These are phyloP conservation scores for Cephalotrichum gorgonifer DNA, from an alignment of 2,329 filamentous ascomycete genomes.

Conservation along the genomic window DNA sequence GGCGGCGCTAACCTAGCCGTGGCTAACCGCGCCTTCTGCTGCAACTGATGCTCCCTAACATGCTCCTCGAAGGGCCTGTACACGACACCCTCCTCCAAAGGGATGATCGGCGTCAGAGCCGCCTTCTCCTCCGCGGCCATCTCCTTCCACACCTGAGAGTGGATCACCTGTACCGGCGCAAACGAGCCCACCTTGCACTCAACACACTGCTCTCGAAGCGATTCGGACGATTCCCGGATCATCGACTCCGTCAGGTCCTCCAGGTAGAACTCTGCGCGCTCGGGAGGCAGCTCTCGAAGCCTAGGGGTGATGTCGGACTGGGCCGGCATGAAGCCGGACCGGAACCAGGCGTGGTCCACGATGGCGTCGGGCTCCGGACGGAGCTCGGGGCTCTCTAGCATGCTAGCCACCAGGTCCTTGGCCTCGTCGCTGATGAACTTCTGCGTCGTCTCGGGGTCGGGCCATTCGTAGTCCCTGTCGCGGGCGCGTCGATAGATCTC, in stretches of 20 bases:
- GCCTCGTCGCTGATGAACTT: slow-evolving; percentile 66
- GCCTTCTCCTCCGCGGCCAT: slow-evolving; percentile 59
- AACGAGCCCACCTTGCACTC: slow-evolving; percentile 50
- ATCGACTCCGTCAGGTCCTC: slow-evolving; percentile 33
- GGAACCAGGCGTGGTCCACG: slow-evolving; percentile 72
- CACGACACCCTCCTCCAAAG: slow-evolving; percentile 49
- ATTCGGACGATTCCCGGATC: slow-evolving; percentile 35
- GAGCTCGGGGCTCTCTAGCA: slow-evolving; percentile 65
- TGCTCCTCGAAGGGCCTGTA: slow-evolving; percentile 56
- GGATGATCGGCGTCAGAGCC: slow-evolving; percentile 52
- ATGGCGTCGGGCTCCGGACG: slow-evolving; percentile 69
- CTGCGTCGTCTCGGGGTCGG: slow-evolving; percentile 51
- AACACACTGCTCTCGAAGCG: slow-evolving; percentile 45
- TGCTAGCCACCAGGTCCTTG: slow-evolving; percentile 65
- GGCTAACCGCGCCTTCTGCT: neutral
- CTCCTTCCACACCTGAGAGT: slow-evolving; percentile 53
- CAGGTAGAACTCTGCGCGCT: slow-evolving; percentile 46
- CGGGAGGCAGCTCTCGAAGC: slow-evolving; percentile 44
- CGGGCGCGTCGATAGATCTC: slow-evolving; percentile 68
- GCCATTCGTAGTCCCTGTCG: slow-evolving; percentile 73
- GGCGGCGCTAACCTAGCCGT: neutral
- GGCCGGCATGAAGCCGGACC: slow-evolving; percentile 60
- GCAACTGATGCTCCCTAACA: slow-evolving; percentile 38
- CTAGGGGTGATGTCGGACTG: slow-evolving; percentile 47
- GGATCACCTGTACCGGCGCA: slow-evolving; percentile 31